These are phyloP conservation scores for Juglanconis sp. DNA, from an alignment of 2,329 filamentous ascomycete genomes.

Conservation along the genomic window DNA sequence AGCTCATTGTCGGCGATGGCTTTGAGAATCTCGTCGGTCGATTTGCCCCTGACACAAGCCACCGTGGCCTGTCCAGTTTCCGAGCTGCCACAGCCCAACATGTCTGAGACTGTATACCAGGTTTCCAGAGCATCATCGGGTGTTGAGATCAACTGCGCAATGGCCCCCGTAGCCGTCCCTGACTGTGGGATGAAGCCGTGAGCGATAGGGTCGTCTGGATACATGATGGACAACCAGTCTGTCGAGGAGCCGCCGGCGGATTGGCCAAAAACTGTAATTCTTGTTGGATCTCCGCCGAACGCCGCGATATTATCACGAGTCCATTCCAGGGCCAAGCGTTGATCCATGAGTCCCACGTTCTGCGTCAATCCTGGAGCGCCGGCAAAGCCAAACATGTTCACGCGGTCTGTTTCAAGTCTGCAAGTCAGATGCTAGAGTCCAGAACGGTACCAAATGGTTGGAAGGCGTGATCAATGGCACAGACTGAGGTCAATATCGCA, in stretches of 20 bases:
- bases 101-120: no score
- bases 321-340: constrained; percentile 12
- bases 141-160: no score
- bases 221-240: background rate
- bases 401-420: background rate
- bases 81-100: no score
- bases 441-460: background rate
- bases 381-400: constrained; percentile 8
- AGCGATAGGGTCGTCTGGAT: constrained; percentile 11
- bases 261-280: constrained; percentile 6
- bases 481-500: no score
- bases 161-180: background rate
- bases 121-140: no score
- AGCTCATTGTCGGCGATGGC: no score
- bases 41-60: no score
- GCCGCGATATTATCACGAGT: constrained; percentile 6
- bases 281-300: background rate
- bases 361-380: background rate
- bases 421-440: background rate
- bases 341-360: constrained; percentile 6
- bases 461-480: no score
- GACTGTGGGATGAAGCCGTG: constrained; percentile 5
- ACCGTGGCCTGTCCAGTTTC: no score
- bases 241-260: background rate
- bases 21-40: no score